These are phyloP conservation scores for Metschnikowia peoriensis DNA, from an alignment of 805 yeast genomes.

Conservation along the genomic window DNA sequence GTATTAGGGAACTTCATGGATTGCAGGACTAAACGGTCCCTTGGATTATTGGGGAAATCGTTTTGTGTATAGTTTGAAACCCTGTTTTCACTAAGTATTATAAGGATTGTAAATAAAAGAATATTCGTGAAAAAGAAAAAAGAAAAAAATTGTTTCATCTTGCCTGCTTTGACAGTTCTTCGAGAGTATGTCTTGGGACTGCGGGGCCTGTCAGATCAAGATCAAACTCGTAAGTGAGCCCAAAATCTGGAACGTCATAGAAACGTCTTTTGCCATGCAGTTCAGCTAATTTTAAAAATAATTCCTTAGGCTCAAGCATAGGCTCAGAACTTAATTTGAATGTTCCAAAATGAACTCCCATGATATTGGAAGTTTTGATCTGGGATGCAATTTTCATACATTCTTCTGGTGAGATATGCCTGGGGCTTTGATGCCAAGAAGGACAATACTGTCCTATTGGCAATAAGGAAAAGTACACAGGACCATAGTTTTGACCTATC, in stretches of 20 bases:
- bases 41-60: not conserved
- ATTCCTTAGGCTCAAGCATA: slow-evolving; percentile 75
- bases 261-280: slow-evolving; percentile 32
- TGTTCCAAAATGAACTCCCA: slow-evolving; percentile 97
- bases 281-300: slow-evolving; percentile 49
- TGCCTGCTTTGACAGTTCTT: not conserved
- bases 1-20: slow-evolving; percentile 19
- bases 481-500: slow-evolving; percentile 65
- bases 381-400: slow-evolving; percentile 66
- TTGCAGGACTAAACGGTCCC: slow-evolving; percentile 9
- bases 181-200: not conserved
- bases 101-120: slow-evolving; percentile 4
- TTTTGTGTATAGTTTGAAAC: slow-evolving; percentile 2
- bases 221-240: slow-evolving; percentile 61
- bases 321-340: slow-evolving; percentile 87
- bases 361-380: slow-evolving; percentile 56
- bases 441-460: slow-evolving; percentile 98
- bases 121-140: not conserved
- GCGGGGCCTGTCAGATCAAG: slow-evolving; percentile 15
- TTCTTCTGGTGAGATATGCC: slow-evolving; percentile 84
- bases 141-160: too few species aligned
- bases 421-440: slow-evolving; percentile 87
- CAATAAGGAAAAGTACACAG: slow-evolving; percentile 57
- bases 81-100: not conserved
- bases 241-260: slow-evolving; percentile 70